Evolutionary conservation across 495 filamentous ascomycete species (phyloP).

Genomic region (Lindgomyces ingoldianus): DNA sequence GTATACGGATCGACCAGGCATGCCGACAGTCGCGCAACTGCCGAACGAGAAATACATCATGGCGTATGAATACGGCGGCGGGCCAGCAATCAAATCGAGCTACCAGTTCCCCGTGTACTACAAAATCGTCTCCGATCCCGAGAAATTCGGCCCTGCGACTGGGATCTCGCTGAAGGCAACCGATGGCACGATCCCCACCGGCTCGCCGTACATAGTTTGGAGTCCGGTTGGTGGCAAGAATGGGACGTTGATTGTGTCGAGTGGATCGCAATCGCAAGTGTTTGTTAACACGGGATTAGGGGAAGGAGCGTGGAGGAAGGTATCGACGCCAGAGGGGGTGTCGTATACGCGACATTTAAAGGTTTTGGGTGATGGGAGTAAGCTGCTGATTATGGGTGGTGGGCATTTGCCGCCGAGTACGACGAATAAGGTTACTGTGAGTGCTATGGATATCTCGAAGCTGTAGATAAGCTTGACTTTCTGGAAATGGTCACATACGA

Average conservation of each 20-base stretch:
- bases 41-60: constrained; percentile 64
- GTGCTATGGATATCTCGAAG: constrained; percentile 42
- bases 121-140: constrained; percentile 54
- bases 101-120: constrained; percentile 60
- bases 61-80: constrained; percentile 64
- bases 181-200: constrained; percentile 54
- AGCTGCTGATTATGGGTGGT: constrained; percentile 50
- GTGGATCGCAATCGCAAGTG: constrained; percentile 52
- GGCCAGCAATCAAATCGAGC: constrained; percentile 46
- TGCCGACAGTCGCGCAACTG: constrained; percentile 62
- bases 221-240: constrained; percentile 40
- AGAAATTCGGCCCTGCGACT: constrained; percentile 51
- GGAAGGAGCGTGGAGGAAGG: constrained; percentile 57
- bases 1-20: constrained; percentile 67
- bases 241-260: constrained; percentile 54
- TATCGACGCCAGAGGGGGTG: constrained; percentile 50
- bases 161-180: constrained; percentile 50
- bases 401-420: constrained; percentile 48
- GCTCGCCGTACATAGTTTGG: constrained; percentile 46
- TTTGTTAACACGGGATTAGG: constrained; percentile 62
- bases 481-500: too few species aligned
- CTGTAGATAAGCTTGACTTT: too few species aligned
- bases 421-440: constrained; percentile 49
- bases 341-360: constrained; percentile 56
- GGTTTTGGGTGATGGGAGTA: constrained; percentile 39